Evolutionary conservation across 2,329 filamentous ascomycete species (phyloP), one percentile per base, ranked within the genome.

Genomic region (Aspergillus ochraceoroseus): DNA sequence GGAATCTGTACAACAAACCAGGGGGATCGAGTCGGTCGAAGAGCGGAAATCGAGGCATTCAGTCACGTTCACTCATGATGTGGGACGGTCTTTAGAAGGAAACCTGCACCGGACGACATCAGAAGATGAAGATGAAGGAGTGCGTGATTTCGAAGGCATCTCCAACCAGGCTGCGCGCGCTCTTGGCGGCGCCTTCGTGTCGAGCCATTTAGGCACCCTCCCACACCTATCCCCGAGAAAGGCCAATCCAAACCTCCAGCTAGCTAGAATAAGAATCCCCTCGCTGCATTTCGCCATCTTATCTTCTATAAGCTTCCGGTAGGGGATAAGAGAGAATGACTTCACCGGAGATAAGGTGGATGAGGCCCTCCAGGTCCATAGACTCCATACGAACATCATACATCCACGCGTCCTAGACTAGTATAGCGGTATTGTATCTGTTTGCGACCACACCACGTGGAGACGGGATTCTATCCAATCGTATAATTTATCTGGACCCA

Each of bases 391-490:
- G 22, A 34, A 27, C 23, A 32, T 42, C 32, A 42, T 42, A 27
- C 17, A 32, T 14, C 22, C 15, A 23, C 9, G 22, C 18, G 34
- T 35, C 30, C 32, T 41, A 38, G 20, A 28, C 23, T 43, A 18
- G 22, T 13, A 41, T 42, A 33, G 32, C 31, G 13, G 27, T 34
- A 19, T 19, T 14, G 32, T 39, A 44, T 45, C 37, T 35, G 27
- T 38, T 34, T 46, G 35, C 35, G 26, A 33, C 40, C 41, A 38
- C 46, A 47, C 50, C 50, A 53, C 50, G 50, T 53, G 50, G 50
- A 44, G 47, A 43, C 38, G 32, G 29, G 36, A 29, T 30, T 40
- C 3, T 13, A 17, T 12, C 48, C 50, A 53, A 53, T 53, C 46
- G 42, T 15, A 28, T 32, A 43, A 33, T 47, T 47, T 39, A 7